phyloP scores from a whole-genome alignment of 163 green algal species.

The Volvox carteri region DNA sequence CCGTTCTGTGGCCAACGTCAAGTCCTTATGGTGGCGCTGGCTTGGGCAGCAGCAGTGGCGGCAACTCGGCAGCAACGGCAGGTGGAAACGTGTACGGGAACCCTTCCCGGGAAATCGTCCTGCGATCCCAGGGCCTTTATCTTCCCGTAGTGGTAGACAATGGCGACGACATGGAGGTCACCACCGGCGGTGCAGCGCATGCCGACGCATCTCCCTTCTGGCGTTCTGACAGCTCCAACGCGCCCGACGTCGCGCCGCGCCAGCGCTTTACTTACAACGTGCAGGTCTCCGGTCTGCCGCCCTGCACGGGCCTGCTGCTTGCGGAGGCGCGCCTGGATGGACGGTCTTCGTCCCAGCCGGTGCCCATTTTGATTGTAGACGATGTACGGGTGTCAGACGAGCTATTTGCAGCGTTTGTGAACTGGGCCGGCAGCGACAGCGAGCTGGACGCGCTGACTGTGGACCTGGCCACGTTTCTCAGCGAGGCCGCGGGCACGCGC shows the following conservation, averaged over 20 bases:
- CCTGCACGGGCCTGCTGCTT: background rate
- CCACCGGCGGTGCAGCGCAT: background rate
- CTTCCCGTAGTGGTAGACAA: background rate
- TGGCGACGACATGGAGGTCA: background rate
- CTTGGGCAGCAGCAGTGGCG: background rate
- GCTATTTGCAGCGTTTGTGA: background rate
- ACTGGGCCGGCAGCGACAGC: background rate
- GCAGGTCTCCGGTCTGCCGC: background rate
- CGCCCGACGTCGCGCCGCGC: background rate
- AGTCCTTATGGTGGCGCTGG: background rate
- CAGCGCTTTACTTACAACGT: background rate
- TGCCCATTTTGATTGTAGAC: constrained; percentile 1
- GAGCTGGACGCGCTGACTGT: constrained; percentile 26
- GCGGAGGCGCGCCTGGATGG: constrained; percentile 4
- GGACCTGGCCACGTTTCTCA: constrained; percentile 5
- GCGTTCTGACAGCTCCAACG: background rate
- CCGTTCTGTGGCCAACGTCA: background rate
- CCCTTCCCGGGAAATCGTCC: background rate
- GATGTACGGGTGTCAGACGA: background rate
- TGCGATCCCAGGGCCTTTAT: constrained; percentile 21
- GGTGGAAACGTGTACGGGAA: too few relatives aligned
- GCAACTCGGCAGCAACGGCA: background rate
- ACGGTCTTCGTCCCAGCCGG: background rate
- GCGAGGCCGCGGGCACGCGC: background rate
- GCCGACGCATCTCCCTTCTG: background rate